Base-by-base conservation (phyloP, 169 alveolate species). In the Cryptosporidium muris region DNA sequence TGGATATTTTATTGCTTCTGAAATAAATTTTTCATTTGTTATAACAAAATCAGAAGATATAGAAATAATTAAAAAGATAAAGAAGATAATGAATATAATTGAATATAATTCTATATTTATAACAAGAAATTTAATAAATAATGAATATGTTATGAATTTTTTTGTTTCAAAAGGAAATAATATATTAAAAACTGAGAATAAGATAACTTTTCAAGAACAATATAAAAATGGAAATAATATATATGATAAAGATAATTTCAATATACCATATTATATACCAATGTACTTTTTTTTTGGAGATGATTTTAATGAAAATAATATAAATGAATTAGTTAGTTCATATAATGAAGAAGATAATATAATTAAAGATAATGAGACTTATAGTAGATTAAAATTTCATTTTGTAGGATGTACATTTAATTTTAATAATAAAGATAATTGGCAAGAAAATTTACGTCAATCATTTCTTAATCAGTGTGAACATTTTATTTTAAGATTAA, bases 401-500 rank as follows among this genome's bases (percentile, higher is more conserved):
- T 63, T 74, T 4, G 74, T 58, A 58, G 85, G 74, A 9, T 74
- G 85, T 62, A 58, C 60, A 7, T 74, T 74, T 43, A 60, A 49
- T 7, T 64, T 60, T 2, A 16, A 11, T 8, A n/a, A 45, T 36
- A 58, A 42, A 38, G 85, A 74, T 45, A 12, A 49, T 49, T 42
- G 16, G 16, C 56, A 74, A 48, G 64, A 60, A 47, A 45, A 14
- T 4, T 47, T 74, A 8, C 54, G 51, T 42, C 54, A 34, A 16
- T 16, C 51, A 14, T 74, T 74, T 58, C 54, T 74, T 56, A 38
- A 42, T 16, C 66, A 74, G 11, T 74, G 85, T 25, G 60, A 74
- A 38, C 60, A 74, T 34, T 58, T 74, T 34, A 45, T 37, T 9
- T 36, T 34, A n/a, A 74, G 85, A 58, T n/a, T 45, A n/a, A 38